Evolutionary conservation across 768 basidiomycete species (phyloP).

Genomic region (Melanogaster broomeanus): DNA sequence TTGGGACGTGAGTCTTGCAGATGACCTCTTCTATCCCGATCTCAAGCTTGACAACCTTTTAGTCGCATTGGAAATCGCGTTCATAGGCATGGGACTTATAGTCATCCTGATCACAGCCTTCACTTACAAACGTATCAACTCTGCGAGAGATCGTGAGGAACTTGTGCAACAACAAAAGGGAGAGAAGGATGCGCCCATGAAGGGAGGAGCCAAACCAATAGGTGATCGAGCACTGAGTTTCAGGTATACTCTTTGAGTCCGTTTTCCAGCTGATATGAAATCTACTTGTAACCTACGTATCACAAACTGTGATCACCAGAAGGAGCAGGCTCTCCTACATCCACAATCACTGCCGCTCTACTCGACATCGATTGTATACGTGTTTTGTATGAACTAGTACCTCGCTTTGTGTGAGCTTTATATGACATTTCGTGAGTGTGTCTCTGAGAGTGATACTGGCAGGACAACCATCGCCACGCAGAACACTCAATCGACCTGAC

Average conservation of each 20-base stretch:
- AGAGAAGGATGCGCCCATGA: background rate
- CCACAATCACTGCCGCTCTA: no score
- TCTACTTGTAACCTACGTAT: no score
- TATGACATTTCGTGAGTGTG: no score
- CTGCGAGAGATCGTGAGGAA: conserved; percentile 42
- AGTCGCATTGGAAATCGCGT: conserved; percentile 70
- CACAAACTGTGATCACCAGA: no score
- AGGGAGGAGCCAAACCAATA: background rate
- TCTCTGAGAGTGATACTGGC: no score
- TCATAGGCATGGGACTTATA: conserved; percentile 65
- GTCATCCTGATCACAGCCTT: conserved; percentile 48
- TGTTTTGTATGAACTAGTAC: no score
- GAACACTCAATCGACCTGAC: no score
- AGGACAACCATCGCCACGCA: no score
- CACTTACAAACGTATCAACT: conserved; percentile 57
- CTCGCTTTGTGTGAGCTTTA: no score
- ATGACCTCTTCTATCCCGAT: background rate
- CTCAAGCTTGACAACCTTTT: background rate
- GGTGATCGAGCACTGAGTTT: conserved; percentile 57
- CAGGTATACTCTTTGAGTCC: conserved; percentile 44
- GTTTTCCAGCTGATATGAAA: no score
- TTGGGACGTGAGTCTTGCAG: conserved; percentile 55
- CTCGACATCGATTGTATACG: no score
- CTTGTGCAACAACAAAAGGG: background rate
- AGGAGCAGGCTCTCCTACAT: no score